Percentiles rank a stretch among this genome's conserved stretches.
Evolutionary conservation across 2,329 filamentous ascomycete species (phyloP).

Genomic region (Hypoxylon sp.): DNA sequence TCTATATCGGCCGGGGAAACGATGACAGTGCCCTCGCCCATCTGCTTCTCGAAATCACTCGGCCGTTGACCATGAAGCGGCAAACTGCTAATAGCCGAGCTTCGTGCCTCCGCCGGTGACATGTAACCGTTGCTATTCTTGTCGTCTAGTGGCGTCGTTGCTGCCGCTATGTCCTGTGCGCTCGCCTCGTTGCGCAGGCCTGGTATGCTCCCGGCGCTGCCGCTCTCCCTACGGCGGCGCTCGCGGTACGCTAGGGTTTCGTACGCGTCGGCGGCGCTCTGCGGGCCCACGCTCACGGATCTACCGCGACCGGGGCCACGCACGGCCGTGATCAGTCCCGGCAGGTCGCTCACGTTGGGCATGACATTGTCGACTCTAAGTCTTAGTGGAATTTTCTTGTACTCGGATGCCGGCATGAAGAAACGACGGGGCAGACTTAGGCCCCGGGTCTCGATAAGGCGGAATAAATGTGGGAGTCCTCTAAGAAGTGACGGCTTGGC

Average conservation of each 20-base stretch:
- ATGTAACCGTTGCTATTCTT: conserved; percentile 35
- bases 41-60: conserved; percentile 77
- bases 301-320: conserved; percentile 81
- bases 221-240: conserved; percentile 65
- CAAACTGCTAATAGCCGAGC: conserved; percentile 29
- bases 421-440: conserved; percentile 87
- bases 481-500: conserved; percentile 88
- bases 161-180: conserved; percentile 53
- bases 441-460: conserved; percentile 82
- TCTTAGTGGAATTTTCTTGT: conserved; percentile 81
- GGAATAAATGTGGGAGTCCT: conserved; percentile 85
- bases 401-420: conserved; percentile 91
- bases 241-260: conserved; percentile 94
- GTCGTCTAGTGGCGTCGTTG: background rate
- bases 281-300: conserved; percentile 89
- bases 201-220: conserved; percentile 59
- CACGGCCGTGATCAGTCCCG: conserved; percentile 83
- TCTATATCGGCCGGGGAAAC: conserved; percentile 51
- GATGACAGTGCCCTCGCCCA: conserved; percentile 72
- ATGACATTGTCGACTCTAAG: conserved; percentile 85
- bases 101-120: conserved; percentile 16
- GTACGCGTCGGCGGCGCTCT: conserved; percentile 96
- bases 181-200: conserved; percentile 59
- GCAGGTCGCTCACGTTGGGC: conserved; percentile 88
- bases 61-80: conserved; percentile 51